Evolutionary conservation across 2,329 filamentous ascomycete species (phyloP), one percentile per base, ranked within the genome.

Genomic region (Hawksworthiomyces lignivorus): DNA sequence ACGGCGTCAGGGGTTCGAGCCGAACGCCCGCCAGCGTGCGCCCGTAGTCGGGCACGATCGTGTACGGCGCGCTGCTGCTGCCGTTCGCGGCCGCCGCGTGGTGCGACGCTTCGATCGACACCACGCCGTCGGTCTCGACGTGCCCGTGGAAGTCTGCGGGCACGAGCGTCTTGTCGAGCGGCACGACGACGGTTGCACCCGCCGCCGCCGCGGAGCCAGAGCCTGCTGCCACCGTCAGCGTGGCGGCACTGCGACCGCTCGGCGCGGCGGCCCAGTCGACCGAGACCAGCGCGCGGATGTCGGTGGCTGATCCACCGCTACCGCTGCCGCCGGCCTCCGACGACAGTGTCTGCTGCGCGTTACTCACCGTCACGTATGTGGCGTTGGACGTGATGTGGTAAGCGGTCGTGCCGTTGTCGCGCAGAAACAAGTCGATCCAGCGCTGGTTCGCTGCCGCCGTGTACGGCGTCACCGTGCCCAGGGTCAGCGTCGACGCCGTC

Each of bases 341-440:
- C 12, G 52, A 40, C n/a, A 69, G 52, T 15, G 48, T 59, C 34
- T 61, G 60, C 9, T 53, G 54, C 4, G 57, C 50, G 37, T 62
- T 60, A 20, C 55, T 59, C 39, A 65, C 60, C 18, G 52, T 57
- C 4, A 70, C 57, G 51, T 59, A 67, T 8, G 59, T 48, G 11
- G 56, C 60, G 40, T 58, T 57, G 41, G 63, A 54, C 14, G 52
- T 59, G 47, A 69, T 57, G 19, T 56, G 58, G 50, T 63, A 67
- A 39, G 56, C 52, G 45, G 65, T 58, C 12, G 58, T 56, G 17
- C 61, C 57, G 18, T 62, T 64, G 33, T 64, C 67, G 15, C 65
- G 60, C 24, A 57, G 60, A 52, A 63, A 73, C n/a, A 72, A 54
- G 9, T 72, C 69, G 24, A 72, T 59, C 62, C 63, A 72, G 20